Conservation (phyloP, 345 rosid genomes). For the Populus davidiana region DNA sequence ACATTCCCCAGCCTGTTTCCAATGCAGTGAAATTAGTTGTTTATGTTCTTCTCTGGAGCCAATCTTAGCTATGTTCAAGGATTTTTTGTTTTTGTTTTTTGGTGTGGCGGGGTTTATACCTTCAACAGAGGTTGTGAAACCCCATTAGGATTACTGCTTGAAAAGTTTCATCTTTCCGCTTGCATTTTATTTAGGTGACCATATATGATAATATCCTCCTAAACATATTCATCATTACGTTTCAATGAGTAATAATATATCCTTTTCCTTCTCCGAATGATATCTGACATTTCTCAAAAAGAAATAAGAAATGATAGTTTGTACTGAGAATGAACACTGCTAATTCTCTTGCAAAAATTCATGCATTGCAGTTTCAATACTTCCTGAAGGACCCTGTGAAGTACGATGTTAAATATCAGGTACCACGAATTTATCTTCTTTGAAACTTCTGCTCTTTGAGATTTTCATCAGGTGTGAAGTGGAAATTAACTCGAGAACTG, state of each 20-base stretch:
- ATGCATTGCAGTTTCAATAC: slow-evolving; percentile 64
- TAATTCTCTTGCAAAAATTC: background rate
- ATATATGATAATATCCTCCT: background rate
- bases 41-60: background rate
- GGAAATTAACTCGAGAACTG: background rate
- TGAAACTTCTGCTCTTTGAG: background rate
- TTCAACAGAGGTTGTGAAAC: background rate
- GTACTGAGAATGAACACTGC: background rate
- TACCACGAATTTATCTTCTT: slow-evolving; percentile 1
- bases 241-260: background rate
- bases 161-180: background rate
- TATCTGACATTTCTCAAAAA: background rate
- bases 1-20: background rate
- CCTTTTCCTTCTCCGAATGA: background rate
- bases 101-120: background rate
- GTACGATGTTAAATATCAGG: slow-evolving; percentile 96
- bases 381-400: slow-evolving; percentile 93
- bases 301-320: background rate
- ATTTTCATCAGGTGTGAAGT: background rate
- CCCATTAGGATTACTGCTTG: background rate
- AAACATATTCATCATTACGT: background rate
- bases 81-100: no score
- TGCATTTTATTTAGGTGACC: background rate
- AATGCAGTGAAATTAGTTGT: background rate
- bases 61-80: background rate